Conservation (phyloP, 176 grass and related monocot species). For the Rhipidocladum racemiflorum region DNA sequence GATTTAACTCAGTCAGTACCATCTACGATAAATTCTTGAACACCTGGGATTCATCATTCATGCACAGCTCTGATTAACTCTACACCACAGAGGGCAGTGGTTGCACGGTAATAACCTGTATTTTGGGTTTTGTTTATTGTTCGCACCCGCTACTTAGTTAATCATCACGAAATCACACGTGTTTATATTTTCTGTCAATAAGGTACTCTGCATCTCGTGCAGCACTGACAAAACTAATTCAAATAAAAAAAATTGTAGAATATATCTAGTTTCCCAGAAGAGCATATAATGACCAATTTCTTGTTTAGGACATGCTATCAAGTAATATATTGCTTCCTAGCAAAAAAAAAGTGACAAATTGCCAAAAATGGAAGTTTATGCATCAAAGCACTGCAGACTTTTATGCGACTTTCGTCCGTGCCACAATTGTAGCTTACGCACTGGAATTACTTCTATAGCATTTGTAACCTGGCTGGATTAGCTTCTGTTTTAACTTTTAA, state of each 20-base stretch:
- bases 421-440: not conserved
- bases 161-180: not conserved
- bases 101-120: not conserved
- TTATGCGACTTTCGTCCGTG: not conserved
- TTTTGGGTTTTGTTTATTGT: not conserved
- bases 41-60: not conserved
- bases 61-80: not conserved
- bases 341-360: not conserved
- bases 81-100: not conserved
- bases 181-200: constrained; percentile 10
- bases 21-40: not conserved
- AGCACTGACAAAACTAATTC: not conserved
- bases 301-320: not conserved
- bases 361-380: not conserved
- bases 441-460: not conserved
- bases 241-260: not conserved
- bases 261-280: not conserved
- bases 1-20: not conserved
- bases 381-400: not conserved
- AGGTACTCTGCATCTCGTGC: not conserved
- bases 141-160: not conserved
- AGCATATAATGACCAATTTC: not conserved
- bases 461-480: not conserved
- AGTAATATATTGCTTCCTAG: not conserved
- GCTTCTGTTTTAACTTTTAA: constrained; percentile 21